phyloP scores from a whole-genome alignment of 768 basidiomycete species.

The Russula griseocarnosa region DNA sequence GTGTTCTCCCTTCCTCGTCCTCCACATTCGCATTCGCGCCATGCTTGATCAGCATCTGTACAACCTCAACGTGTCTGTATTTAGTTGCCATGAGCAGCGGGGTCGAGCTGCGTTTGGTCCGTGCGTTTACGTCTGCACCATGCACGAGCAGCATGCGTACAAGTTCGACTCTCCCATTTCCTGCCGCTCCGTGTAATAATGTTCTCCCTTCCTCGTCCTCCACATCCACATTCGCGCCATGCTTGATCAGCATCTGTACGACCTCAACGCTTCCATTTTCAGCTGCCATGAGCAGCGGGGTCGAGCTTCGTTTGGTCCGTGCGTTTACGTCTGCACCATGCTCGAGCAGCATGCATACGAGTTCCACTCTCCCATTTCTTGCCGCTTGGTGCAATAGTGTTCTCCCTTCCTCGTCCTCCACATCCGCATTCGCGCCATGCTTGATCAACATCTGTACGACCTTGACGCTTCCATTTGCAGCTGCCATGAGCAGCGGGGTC shows the following conservation, averaged over 20 bases:
- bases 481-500: too few relatives aligned
- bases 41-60: too few relatives aligned
- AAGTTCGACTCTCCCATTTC: not conserved
- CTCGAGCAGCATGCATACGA: not conserved
- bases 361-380: rapidly evolving
- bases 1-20: too few relatives aligned
- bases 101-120: not conserved
- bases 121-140: not conserved
- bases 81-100: not conserved
- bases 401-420: not conserved
- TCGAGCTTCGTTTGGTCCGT: too few relatives aligned
- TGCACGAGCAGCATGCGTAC: not conserved
- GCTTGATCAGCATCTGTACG: too few relatives aligned
- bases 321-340: too few relatives aligned
- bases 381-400: not conserved
- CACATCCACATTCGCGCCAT: not conserved
- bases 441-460: not conserved
- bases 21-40: too few relatives aligned
- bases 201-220: not conserved
- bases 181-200: too few relatives aligned
- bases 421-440: not conserved
- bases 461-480: not conserved
- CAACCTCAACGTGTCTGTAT: not conserved
- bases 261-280: too few relatives aligned
- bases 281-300: too few relatives aligned